Evolutionary conservation across 2,329 filamentous ascomycete genomes (phyloP).

Genomic region (Claviceps africana): DNA sequence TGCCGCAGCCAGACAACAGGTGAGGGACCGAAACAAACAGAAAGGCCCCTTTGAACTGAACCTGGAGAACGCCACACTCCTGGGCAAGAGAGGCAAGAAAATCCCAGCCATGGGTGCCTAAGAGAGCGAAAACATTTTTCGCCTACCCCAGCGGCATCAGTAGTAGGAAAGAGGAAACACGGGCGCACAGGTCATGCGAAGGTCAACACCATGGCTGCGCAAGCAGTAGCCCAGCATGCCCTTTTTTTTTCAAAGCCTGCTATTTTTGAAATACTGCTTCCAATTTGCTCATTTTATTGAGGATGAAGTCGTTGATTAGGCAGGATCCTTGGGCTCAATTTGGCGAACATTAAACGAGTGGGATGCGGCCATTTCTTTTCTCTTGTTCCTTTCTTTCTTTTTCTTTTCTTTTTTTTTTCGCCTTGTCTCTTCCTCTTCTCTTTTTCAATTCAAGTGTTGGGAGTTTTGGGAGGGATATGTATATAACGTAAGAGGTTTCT

Average conservation of each 20-base stretch:
- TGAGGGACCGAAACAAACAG: constrained; percentile 50
- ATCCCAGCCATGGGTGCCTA: constrained; percentile 30
- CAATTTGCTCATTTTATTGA: background rate
- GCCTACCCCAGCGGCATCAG: background rate
- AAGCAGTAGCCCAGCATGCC: background rate
- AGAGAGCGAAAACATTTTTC: background rate
- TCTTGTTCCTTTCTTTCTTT: background rate
- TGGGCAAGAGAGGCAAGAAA: constrained; percentile 55
- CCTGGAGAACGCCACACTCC: constrained; percentile 75
- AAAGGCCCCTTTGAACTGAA: constrained; percentile 85
- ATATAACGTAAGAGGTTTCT: background rate
- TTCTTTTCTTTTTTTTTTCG: too few species aligned
- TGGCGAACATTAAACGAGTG: background rate
- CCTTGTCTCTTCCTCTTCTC: background rate
- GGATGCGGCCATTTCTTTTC: background rate
- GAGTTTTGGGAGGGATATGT: background rate
- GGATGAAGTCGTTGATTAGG: background rate
- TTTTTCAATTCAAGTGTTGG: background rate
- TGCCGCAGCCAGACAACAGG: constrained; percentile 69
- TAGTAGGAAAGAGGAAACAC: background rate
- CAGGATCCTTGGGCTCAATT: background rate
- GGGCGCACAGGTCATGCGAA: too few species aligned
- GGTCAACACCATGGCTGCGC: background rate
- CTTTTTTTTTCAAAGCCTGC: background rate
- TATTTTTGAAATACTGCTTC: background rate